These are phyloP conservation scores for Glomus cerebriforme DNA, from an alignment of 192 early-diverging fungal species.

Conservation along the genomic window DNA sequence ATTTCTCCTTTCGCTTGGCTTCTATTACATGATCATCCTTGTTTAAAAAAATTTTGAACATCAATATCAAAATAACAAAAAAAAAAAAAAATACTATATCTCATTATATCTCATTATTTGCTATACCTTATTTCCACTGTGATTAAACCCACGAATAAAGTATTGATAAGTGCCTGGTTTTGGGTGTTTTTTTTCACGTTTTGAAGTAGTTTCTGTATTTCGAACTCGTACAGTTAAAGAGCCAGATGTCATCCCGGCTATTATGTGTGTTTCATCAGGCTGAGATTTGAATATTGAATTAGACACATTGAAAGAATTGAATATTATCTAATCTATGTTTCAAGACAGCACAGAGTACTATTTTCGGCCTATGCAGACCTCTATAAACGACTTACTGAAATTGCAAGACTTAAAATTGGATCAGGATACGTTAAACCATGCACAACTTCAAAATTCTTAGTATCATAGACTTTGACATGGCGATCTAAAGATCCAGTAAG, in stretches of 20 bases:
- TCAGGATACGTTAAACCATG: conserved; percentile 88
- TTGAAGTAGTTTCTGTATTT: conserved; percentile 43
- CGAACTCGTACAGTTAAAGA: conserved; percentile 85
- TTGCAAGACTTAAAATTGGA: conserved; percentile 85
- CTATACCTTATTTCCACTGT: conserved; percentile 45
- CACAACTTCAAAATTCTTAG: conserved; percentile 83
- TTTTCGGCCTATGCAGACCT: too few relatives aligned
- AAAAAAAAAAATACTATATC: conserved; percentile 9
- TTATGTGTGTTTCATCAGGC: conserved; percentile 86
- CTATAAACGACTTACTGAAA: conserved; percentile 62
- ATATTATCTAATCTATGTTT: too few relatives aligned
- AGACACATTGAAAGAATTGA: background rate
- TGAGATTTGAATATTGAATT: conserved; percentile 33
- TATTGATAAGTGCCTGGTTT: conserved; percentile 68
- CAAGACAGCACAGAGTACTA: too few relatives aligned
- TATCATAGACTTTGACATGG: conserved; percentile 93
- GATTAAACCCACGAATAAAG: conserved; percentile 65
- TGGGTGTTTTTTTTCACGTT: conserved; percentile 17
- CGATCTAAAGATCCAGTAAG: conserved; percentile 93
- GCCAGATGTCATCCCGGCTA: conserved; percentile 90
- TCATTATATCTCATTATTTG: background rate
- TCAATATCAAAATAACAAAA: too few relatives aligned
- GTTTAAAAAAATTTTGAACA: background rate
- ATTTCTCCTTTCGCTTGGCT: conserved; percentile 55
- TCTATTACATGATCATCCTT: conserved; percentile 81